Conservation (phyloP, 352 stramenopile genomes). For the Globisporangium middletonii region DNA sequence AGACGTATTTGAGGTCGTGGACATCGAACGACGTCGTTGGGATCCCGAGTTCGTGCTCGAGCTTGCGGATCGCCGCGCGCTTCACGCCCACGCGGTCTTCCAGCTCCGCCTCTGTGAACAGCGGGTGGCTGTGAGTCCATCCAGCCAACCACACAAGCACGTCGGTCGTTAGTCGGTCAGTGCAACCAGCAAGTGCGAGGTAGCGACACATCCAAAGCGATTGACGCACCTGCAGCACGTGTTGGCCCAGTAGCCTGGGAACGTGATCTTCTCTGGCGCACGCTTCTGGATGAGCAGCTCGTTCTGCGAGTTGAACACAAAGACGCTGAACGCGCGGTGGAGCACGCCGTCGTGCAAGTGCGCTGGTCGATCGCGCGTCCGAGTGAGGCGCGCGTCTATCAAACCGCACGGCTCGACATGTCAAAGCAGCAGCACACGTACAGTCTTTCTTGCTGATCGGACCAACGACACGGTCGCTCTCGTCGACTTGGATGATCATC, state of each 20-base stretch:
- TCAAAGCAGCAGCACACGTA: slow-evolving; percentile 5
- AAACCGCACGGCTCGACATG: too few species aligned
- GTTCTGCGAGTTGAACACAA: slow-evolving; percentile 85
- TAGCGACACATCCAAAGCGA: not conserved
- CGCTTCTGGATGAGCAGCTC: slow-evolving; percentile 89
- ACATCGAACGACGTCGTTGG: slow-evolving; percentile 64
- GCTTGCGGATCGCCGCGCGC: slow-evolving; percentile 95
- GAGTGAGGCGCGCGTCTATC: not conserved
- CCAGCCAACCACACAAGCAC: not conserved
- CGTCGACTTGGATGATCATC: slow-evolving; percentile 86
- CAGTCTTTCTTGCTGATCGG: slow-evolving; percentile 86
- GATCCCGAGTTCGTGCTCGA: slow-evolving; percentile 98
- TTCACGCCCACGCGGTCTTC: slow-evolving; percentile 83
- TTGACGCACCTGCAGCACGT: slow-evolving; percentile 92
- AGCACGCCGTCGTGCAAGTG: slow-evolving; percentile 74
- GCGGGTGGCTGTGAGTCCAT: slow-evolving; percentile 80
- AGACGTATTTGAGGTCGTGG: slow-evolving; percentile 94
- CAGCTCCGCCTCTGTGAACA: slow-evolving; percentile 90
- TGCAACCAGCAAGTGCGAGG: not conserved
- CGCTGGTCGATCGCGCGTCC: slow-evolving; percentile 18
- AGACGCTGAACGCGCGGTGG: slow-evolving; percentile 83
- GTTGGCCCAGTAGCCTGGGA: slow-evolving; percentile 98
- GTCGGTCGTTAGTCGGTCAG: not conserved
- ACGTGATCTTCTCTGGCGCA: slow-evolving; percentile 97
- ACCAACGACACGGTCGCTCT: slow-evolving; percentile 72